phyloP scores from a whole-genome alignment of 306 rosid species.

The Abrus precatorius region DNA sequence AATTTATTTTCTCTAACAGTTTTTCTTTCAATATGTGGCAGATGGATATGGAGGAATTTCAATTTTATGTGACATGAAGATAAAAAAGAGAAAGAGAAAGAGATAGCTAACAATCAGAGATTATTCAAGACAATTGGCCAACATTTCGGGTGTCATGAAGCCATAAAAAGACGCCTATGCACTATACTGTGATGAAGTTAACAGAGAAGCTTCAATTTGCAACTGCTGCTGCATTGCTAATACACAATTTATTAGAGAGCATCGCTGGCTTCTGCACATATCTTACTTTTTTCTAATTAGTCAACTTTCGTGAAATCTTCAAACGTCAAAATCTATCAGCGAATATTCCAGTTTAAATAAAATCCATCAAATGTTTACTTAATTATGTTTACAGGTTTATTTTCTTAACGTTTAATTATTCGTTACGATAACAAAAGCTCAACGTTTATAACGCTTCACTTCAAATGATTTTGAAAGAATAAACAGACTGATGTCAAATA shows the following conservation, averaged over 20 bases:
- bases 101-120: conserved; percentile 4
- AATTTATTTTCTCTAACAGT: conserved; percentile 20
- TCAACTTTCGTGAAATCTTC: neutral
- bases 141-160: neutral
- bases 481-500: neutral
- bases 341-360: conserved; percentile 14
- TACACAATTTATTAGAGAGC: conserved; percentile 20
- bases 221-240: conserved; percentile 1
- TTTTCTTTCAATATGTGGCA: conserved; percentile 26
- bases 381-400: neutral
- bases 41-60: conserved; percentile 35
- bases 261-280: neutral
- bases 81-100: conserved; percentile 4
- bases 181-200: neutral
- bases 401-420: neutral
- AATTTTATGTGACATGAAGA: conserved; percentile 9
- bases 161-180: neutral
- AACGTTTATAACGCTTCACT: neutral
- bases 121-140: neutral
- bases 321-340: neutral
- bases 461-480: conserved; percentile 5
- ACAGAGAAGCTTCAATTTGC: conserved; percentile 16
- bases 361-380: neutral
- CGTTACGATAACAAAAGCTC: neutral
- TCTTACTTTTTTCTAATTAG: neutral